phyloP scores from a whole-genome alignment of 2,329 filamentous ascomycete species.

The Hypomyces rosellus region DNA sequence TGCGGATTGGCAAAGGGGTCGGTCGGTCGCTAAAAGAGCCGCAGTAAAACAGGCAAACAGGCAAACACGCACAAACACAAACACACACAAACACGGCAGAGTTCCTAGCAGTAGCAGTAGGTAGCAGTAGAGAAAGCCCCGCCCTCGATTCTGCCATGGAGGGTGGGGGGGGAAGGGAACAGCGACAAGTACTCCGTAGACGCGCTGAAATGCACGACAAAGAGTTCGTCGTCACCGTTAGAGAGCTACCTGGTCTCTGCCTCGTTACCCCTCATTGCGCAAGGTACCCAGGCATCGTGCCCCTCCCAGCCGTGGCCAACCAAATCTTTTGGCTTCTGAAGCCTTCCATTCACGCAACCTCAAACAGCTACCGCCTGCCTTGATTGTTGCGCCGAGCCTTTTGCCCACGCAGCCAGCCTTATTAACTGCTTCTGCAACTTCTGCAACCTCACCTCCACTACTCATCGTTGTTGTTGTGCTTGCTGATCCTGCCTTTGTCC shows the following conservation, averaged over 20 bases:
- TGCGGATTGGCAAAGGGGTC: no score
- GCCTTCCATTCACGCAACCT: slow-evolving; percentile 27
- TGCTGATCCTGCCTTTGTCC: no score
- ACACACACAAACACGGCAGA: no score
- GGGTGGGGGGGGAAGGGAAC: neutral
- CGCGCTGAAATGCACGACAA: neutral
- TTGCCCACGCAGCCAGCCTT: slow-evolving; percentile 6
- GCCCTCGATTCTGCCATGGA: no score
- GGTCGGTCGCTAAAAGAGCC: no score
- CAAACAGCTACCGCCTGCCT: neutral
- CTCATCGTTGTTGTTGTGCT: no score
- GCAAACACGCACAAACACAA: no score
- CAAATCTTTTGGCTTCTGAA: slow-evolving; percentile 38
- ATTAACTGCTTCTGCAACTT: neutral
- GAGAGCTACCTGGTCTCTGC: slow-evolving; percentile 11
- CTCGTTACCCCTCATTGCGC: slow-evolving; percentile 5
- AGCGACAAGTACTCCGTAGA: neutral
- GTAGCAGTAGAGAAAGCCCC: no score
- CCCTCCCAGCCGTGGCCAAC: slow-evolving; percentile 15
- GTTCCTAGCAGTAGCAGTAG: no score
- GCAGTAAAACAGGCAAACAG: no score
- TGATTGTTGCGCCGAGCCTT: slow-evolving; percentile 3
- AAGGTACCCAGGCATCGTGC: slow-evolving; percentile 18
- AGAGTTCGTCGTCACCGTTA: slow-evolving; percentile 3
- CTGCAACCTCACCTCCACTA: neutral